These are phyloP conservation scores for Pachyrhizus erosus DNA, from an alignment of 306 rosid genomes.

Conservation along the genomic window DNA sequence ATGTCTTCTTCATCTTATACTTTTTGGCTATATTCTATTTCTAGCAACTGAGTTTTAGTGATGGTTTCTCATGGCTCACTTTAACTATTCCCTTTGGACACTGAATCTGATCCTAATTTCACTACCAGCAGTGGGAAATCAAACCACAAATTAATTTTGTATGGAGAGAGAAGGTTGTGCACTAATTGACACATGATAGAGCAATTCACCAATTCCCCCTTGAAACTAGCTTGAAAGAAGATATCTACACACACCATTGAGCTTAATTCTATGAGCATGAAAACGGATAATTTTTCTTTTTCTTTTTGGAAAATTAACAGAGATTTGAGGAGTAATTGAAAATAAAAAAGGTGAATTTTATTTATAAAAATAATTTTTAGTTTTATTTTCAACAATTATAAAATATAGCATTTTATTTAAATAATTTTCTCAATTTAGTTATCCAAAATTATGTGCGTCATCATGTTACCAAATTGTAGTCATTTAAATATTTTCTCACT, in stretches of 20 bases:
- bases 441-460: not conserved
- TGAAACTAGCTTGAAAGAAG: not conserved
- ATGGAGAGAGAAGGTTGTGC: not conserved
- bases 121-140: not conserved
- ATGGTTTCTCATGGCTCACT: constrained; percentile 9
- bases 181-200: not conserved
- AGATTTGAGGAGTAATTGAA: not conserved
- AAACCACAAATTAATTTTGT: not conserved
- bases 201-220: not conserved
- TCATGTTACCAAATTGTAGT: not conserved
- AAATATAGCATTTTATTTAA: not conserved
- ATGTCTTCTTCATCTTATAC: constrained; percentile 36
- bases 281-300: not conserved
- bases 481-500: not conserved
- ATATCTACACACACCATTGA: not conserved
- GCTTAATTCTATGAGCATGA: too few relatives aligned
- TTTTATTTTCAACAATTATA: not conserved
- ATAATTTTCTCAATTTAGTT: not conserved
- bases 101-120: constrained; percentile 32
- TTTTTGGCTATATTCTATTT: constrained; percentile 31
- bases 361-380: not conserved
- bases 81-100: not conserved
- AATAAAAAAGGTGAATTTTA: not conserved
- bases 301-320: not conserved
- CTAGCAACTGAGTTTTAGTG: not conserved